These are phyloP conservation scores for Paecilomyces niveus DNA, from an alignment of 2,329 filamentous ascomycete genomes.

Conservation along the genomic window DNA sequence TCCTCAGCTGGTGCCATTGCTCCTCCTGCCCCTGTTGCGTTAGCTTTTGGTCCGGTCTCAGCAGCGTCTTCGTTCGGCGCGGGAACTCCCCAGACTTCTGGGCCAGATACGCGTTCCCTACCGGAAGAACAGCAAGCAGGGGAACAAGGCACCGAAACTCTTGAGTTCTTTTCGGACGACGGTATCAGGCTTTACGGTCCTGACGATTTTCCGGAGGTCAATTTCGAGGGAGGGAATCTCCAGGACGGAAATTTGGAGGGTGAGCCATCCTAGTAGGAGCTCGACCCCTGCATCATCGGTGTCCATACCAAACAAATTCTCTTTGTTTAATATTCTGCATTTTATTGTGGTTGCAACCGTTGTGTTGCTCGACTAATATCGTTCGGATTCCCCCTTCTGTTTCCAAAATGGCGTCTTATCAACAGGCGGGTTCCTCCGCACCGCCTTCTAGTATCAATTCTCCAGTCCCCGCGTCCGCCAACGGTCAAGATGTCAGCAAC, in stretches of 20 bases:
- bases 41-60: not conserved
- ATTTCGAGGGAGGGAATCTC: not conserved
- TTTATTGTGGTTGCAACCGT: not conserved
- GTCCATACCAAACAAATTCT: not conserved
- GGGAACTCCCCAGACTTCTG: too few species aligned
- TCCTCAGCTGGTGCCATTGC: not conserved
- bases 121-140: not conserved
- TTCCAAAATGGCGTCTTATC: constrained; percentile 23
- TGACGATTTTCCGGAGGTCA: not conserved
- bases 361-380: constrained; percentile 2
- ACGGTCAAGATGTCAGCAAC: constrained; percentile 21
- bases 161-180: too few species aligned
- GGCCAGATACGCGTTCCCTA: too few species aligned
- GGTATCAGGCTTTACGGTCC: not conserved
- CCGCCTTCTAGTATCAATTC: constrained; percentile 32
- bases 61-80: not conserved
- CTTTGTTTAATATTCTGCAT: not conserved
- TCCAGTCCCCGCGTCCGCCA: constrained; percentile 20
- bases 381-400: not conserved
- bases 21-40: not conserved
- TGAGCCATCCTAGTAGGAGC: not conserved
- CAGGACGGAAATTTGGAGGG: not conserved
- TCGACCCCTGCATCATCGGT: not conserved
- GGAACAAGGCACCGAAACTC: not conserved
- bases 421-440: constrained; percentile 25